Evolutionary conservation across 495 filamentous ascomycete species (phyloP).

Genomic region (Hypoxylon trugodes): DNA sequence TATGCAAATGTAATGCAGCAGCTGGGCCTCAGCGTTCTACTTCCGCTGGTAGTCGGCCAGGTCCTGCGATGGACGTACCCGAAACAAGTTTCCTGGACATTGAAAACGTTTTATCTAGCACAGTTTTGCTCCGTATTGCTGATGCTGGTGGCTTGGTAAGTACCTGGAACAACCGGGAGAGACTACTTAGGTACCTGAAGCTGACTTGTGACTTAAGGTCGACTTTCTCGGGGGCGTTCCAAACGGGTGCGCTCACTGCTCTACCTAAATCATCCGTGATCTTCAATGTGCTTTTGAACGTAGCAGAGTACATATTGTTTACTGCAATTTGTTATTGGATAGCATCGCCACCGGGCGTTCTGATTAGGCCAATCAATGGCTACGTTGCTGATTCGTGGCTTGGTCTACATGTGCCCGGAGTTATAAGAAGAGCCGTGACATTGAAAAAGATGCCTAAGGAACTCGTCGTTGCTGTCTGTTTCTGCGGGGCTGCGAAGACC

Average conservation of each 20-base stretch:
- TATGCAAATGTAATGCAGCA: conserved; percentile 63
- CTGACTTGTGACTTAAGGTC: conserved; percentile 46
- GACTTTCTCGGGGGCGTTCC: conserved; percentile 64
- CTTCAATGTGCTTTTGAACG: conserved; percentile 62
- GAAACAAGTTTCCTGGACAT: conserved; percentile 48
- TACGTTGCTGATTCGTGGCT: conserved; percentile 33
- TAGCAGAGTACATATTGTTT: conserved; percentile 61
- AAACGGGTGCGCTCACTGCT: conserved; percentile 58
- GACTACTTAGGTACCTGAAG: background rate
- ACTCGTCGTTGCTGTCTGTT: conserved; percentile 63
- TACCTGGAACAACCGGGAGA: conserved; percentile 2
- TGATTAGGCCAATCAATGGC: conserved; percentile 33
- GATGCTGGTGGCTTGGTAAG: conserved; percentile 61
- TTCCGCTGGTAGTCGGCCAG: conserved; percentile 61
- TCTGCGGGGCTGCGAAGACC: conserved; percentile 66
- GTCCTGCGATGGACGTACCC: conserved; percentile 58
- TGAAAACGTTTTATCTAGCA: conserved; percentile 55
- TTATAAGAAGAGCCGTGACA: conserved; percentile 30
- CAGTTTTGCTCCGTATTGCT: conserved; percentile 58
- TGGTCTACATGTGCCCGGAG: conserved; percentile 25
- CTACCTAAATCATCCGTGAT: conserved; percentile 57
- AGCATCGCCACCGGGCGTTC: conserved; percentile 49
- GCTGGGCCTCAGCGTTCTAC: conserved; percentile 57
- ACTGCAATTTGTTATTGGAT: conserved; percentile 59
- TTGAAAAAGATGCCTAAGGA: conserved; percentile 54